These are phyloP conservation scores for Truncatella angustata DNA, from an alignment of 2,329 filamentous ascomycete species.

Conservation along the genomic window DNA sequence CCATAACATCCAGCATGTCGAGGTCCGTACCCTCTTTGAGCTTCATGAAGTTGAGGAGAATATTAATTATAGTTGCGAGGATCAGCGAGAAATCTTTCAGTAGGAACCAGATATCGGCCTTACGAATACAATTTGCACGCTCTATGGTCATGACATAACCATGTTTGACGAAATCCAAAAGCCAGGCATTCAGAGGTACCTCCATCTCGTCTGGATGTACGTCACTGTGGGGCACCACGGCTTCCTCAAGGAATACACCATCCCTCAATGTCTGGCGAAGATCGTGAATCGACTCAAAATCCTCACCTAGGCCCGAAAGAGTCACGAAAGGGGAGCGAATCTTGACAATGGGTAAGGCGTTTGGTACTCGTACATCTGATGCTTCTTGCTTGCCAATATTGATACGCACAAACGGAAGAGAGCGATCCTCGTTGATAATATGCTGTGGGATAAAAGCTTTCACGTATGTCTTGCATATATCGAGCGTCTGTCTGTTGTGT, in stretches of 20 bases:
- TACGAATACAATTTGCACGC: conserved; percentile 63
- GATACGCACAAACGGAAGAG: conserved; percentile 58
- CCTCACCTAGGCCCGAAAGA: conserved; percentile 65
- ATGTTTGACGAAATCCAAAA: conserved; percentile 77
- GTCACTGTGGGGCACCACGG: conserved; percentile 67
- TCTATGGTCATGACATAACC: conserved; percentile 61
- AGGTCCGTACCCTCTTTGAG: conserved; percentile 44
- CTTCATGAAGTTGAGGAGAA: conserved; percentile 56
- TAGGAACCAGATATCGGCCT: conserved; percentile 69
- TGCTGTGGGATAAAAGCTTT: conserved; percentile 67
- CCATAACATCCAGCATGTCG: conserved; percentile 28
- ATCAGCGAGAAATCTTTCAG: conserved; percentile 60
- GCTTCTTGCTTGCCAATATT: conserved; percentile 34
- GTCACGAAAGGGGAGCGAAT: conserved; percentile 69
- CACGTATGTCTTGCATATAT: conserved; percentile 68
- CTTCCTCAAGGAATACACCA: conserved; percentile 73
- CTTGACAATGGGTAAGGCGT: conserved; percentile 32
- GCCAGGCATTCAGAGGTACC: conserved; percentile 61
- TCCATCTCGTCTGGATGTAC: conserved; percentile 55
- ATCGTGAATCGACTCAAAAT: conserved; percentile 63
- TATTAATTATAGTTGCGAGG: conserved; percentile 70
- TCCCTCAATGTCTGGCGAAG: conserved; percentile 64
- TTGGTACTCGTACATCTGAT: not conserved
- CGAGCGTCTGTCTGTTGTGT: conserved; percentile 65
- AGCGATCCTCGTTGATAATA: conserved; percentile 47